Base-by-base conservation (phyloP, 176 grass and related monocot genomes). In the Triticum turgidum region DNA sequence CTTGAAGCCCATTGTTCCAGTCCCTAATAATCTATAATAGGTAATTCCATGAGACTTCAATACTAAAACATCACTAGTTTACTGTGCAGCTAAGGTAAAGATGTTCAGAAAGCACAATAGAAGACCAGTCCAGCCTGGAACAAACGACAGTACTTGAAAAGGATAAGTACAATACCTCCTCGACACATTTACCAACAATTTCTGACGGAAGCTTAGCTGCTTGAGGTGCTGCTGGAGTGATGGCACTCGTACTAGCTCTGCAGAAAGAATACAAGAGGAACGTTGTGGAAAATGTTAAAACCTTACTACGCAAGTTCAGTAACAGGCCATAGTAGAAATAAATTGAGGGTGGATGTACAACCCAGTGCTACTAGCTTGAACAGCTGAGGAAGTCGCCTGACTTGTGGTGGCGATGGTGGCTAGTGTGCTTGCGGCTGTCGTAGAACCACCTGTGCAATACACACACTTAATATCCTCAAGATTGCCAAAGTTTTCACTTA, bases 1-100 rank as follows among this genome's bases (percentile, higher is more conserved):
- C 94, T 91, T 97, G 97, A 87, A 99, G 87, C 84, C 96, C 97
- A 93, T 96, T 88, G 79, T 94, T 96, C 97, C 97, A 99, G 76
- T 94, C 92, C 83, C 94, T 97, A 70, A 99, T 93, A 83, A 99
- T 99, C 97, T 99, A 71, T 75, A 94, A 78, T 78, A 73, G n/a
- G 35, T 32, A 10, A 42, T 42, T 72, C 12, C 29, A 39, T 84
- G 61, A 91, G 63, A 56, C 39, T 8, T 49, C 37, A 52, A 77
- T 11, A 90, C 14, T 34, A 30, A 42, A 65, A 63, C 13, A 33
- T 14, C 47, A 18, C 13, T 74, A 44, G 22, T 45, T 32, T 65
- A 69, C 51, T 33, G 4, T 9, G 10, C 15, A 25, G 22, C 56
- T 86, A 61, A 89, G 30, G 68, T 79, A 32, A 61, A 83, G 17